Percentiles rank a stretch among this genome's conserved stretches.
phyloP scores from a whole-genome alignment of 2,329 filamentous ascomycete species.

The Camillea tinctor region DNA sequence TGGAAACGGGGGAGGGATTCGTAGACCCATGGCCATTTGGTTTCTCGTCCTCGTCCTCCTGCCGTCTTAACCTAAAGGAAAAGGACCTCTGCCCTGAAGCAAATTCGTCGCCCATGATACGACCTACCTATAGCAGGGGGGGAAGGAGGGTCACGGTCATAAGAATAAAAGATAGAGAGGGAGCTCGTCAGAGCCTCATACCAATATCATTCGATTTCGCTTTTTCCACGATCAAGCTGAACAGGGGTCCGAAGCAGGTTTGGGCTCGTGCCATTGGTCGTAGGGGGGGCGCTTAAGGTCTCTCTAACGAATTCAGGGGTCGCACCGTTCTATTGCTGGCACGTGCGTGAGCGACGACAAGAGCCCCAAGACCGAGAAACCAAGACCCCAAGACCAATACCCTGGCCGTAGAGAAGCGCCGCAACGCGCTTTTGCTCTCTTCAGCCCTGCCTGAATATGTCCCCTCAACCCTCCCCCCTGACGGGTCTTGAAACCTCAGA shows the following conservation, averaged over 20 bases:
- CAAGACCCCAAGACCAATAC: too few species aligned
- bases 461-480: too few species aligned
- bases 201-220: slow-evolving; percentile 20
- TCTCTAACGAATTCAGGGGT: neutral
- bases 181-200: slow-evolving; percentile 18
- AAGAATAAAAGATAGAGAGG: too few species aligned
- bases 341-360: slow-evolving; percentile 6
- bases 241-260: neutral
- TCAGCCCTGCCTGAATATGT: slow-evolving; percentile 7
- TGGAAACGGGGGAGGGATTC: too few species aligned
- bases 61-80: too few species aligned
- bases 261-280: neutral
- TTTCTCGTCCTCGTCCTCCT: neutral
- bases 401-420: slow-evolving; percentile 13
- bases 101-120: neutral
- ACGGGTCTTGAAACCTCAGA: slow-evolving; percentile 26
- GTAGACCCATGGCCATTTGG: neutral
- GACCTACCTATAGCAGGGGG: neutral
- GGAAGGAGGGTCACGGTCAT: too few species aligned
- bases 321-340: slow-evolving; percentile 11
- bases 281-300: neutral
- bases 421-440: too few species aligned
- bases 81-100: neutral
- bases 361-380: too few species aligned
- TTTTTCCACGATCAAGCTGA: neutral